Base-by-base conservation (phyloP, 495 filamentous ascomycete species). In the Tetracladium setigerum region DNA sequence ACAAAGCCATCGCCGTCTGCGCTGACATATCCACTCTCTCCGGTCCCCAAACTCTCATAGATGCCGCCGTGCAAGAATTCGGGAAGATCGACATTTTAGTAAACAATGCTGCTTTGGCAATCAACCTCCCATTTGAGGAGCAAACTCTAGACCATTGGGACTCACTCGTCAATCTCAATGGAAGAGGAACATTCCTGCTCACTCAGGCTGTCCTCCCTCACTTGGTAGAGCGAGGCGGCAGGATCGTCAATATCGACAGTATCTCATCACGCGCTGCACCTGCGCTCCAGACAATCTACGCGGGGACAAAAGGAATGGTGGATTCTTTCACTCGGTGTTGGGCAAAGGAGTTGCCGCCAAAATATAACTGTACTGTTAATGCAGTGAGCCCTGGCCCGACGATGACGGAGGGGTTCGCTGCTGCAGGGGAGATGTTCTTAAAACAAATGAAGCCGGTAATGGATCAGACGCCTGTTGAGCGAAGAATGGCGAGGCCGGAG, bases 21-120 rank as follows among this genome's bases (percentile, higher is more conserved):
- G 70, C 69, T 7, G 73, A 76, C 52, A 53, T 76, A n/a, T 64
- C 65, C 43, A 65, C 65, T 3, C 47, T 49, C 9, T 49, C 60
- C 6, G 70, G 72, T 5, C 56, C 66, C 9, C 40, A 56, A 13
- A 22, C 38, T 11, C 53, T 76, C 10, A 52, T 76, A 39, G 50
- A 60, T 18, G 30, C 8, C 13, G 32, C 55, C 34, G 52, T 58
- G 11, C 31, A 32, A 5, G 37, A 54, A 27, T 61, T 49, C 52
- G 60, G 58, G 42, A 39, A 63, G 37, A 30, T 68, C 10, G 62
- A 67, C 40, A 67, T 67, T 38, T 27, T 68, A 5, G 47, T 68
- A 30, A 68, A 70, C 47, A 66, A 64, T 41, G 67, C 67, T n/a
- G 67, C 49, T 4, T 31, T 67, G 24, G 63, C 65, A 12, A 57